Percentiles rank a stretch among this genome's conserved stretches.
Evolutionary conservation across 2,329 filamentous ascomycete species (phyloP).

Genomic region (Chaetomiaceae sp.): DNA sequence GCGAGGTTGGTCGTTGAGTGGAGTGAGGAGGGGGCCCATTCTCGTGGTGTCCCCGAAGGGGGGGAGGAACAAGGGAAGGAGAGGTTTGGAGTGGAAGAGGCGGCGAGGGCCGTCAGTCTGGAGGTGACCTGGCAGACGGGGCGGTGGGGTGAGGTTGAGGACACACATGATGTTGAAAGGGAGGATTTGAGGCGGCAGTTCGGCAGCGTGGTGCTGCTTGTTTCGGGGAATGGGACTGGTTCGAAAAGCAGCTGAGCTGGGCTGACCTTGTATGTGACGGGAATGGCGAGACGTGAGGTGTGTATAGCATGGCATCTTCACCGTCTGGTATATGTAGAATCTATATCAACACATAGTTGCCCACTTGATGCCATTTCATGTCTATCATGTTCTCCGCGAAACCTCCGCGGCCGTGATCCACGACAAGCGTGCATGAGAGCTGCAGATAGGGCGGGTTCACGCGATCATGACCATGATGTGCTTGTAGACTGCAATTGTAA

Average conservation of each 20-base stretch:
- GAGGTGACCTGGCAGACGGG: slow-evolving; percentile 88
- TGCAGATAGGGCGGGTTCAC: too few relatives aligned
- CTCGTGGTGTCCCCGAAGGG: not conserved
- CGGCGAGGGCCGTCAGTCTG: slow-evolving; percentile 61
- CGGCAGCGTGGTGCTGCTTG: slow-evolving; percentile 78
- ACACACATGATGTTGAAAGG: slow-evolving; percentile 93
- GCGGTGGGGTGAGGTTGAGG: slow-evolving; percentile 95
- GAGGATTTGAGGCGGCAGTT: slow-evolving; percentile 86
- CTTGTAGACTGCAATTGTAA: not conserved
- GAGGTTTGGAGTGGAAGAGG: slow-evolving; percentile 76
- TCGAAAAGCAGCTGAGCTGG: slow-evolving; percentile 1
- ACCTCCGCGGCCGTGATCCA: too few relatives aligned
- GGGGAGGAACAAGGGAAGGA: slow-evolving; percentile 22
- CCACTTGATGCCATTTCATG: too few relatives aligned
- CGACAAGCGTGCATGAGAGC: too few relatives aligned
- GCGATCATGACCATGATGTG: not conserved
- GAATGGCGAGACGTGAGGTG: too few relatives aligned
- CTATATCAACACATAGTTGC: too few relatives aligned
- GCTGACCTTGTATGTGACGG: not conserved
- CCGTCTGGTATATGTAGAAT: too few relatives aligned
- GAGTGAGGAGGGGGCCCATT: slow-evolving; percentile 60
- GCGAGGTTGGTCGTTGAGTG: slow-evolving; percentile 78
- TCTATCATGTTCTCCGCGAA: too few relatives aligned
- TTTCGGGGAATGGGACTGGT: slow-evolving; percentile 43
- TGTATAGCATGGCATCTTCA: too few relatives aligned